Evolutionary conservation across 2,329 filamentous ascomycete species (phyloP), one percentile per base, ranked within the genome.

Genomic region (Amesomyces nigricolor): DNA sequence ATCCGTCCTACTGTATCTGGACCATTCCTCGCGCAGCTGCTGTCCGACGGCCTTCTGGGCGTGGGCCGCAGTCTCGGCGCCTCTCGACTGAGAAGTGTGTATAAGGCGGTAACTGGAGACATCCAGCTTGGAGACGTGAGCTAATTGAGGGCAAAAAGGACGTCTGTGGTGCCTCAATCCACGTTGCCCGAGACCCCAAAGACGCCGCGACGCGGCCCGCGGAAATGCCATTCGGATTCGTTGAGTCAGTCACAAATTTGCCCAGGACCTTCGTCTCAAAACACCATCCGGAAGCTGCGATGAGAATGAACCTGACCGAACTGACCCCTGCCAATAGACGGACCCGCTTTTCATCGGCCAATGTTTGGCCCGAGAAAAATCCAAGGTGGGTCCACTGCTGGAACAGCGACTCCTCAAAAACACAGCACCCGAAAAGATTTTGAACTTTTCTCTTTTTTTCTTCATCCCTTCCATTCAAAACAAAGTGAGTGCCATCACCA

Each of bases 391-490:
- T 55, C 56, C 54, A 53, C 22, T n/a, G 37, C 29, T 17, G 17
- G n/a, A 32, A 14, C 26, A 40, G 17, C 29, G 16, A 37, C 63
- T n/a, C 62, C 51, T 49, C 63, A 70, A 68, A 70, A 66, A 63
- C 55, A 54, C 54, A 53, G 44, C 53, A 43, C 59, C 61, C 55
- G 49, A 26, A 56, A 64, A 62, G 65, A 66, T 65, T 68, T 68
- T 51, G 59, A 62, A 64, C 56, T 65, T 70, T 71, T 71, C 63
- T 70, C 72, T 73, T 74, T 75, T 79, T 79, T 78, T 74, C 75
- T 78, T 85, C 81, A 87, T 85, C 91, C 62, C 90, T 95, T 96
- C 91, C 91, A 89, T 91, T 96, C 95, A 95, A 95, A 87, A 85
- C 86, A 83, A 89, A 78, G 91, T 96, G 79, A 82, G 91, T 83